Conservation (phyloP, 2,329 filamentous ascomycete genomes). For the Hypoxylon sp. region DNA sequence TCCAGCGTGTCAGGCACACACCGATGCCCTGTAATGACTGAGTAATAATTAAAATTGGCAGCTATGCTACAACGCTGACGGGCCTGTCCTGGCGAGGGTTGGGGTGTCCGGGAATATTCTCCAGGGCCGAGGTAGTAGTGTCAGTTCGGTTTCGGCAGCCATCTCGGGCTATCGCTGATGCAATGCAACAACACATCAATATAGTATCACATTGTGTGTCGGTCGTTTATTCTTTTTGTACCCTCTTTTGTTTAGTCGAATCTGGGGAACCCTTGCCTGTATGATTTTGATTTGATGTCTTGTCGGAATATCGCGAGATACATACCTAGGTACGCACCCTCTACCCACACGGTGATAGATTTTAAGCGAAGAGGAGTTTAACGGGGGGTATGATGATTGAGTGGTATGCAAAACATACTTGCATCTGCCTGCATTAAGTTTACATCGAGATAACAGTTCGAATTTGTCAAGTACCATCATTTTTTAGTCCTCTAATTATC, state of each 20-base stretch:
- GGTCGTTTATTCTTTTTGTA: slow-evolving; percentile 20
- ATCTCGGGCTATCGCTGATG: slow-evolving; percentile 37
- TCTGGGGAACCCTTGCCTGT: slow-evolving; percentile 38
- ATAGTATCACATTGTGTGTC: slow-evolving; percentile 29
- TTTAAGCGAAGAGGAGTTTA: too few species aligned
- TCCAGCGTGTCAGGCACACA: slow-evolving; percentile 21
- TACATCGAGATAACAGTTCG: too few species aligned
- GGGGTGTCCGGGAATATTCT: slow-evolving; percentile 26
- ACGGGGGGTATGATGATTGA: too few species aligned
- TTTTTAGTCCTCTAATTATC: too few species aligned
- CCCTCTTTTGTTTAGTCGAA: slow-evolving; percentile 33
- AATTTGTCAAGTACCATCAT: too few species aligned
- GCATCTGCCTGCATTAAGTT: too few species aligned
- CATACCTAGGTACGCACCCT: too few species aligned
- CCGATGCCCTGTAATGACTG: slow-evolving; percentile 32
- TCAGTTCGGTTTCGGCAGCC: slow-evolving; percentile 33
- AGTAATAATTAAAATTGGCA: slow-evolving; percentile 26
- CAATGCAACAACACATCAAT: slow-evolving; percentile 36
- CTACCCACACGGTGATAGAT: too few species aligned
- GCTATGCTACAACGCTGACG: slow-evolving; percentile 10
- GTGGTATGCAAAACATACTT: too few species aligned
- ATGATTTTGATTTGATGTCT: slow-evolving; percentile 9
- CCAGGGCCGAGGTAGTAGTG: slow-evolving; percentile 34
- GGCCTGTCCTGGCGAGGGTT: slow-evolving; percentile 26
- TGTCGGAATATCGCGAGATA: slow-evolving; percentile 15